A percentile compares a stretch with the other conserved stretches of the same genome.
phyloP scores from a whole-genome alignment of 331 rosid genomes.

The Telfairia occidentalis region DNA sequence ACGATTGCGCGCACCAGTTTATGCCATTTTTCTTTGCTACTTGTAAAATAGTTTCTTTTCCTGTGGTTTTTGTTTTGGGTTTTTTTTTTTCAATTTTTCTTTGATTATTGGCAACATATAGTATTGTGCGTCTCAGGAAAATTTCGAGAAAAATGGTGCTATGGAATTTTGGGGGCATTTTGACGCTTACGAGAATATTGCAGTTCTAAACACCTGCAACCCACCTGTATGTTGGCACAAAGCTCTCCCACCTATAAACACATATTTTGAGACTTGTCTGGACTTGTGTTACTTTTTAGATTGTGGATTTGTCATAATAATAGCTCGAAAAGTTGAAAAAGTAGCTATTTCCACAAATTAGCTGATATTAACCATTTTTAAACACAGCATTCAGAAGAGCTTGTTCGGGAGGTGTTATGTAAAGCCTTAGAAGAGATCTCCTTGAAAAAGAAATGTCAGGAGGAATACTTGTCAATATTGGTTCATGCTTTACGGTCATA shows the following conservation, averaged over 20 bases:
- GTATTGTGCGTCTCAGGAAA: conserved; percentile 30
- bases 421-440: conserved; percentile 72
- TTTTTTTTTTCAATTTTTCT: neutral
- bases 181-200: conserved; percentile 35
- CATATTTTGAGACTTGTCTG: neutral
- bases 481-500: conserved; percentile 64
- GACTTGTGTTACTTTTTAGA: neutral
- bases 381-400: conserved; percentile 44
- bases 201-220: conserved; percentile 22
- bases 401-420: conserved; percentile 48
- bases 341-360: neutral
- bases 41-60: neutral
- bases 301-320: neutral
- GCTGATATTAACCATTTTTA: neutral
- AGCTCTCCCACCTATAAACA: neutral
- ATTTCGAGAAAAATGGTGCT: conserved; percentile 67
- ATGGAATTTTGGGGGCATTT: conserved; percentile 74
- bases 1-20: neutral
- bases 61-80: neutral
- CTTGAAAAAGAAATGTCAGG: conserved; percentile 66
- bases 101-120: neutral
- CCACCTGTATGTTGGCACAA: conserved; percentile 28
- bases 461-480: conserved; percentile 59
- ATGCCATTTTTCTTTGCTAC: neutral
- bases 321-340: neutral